Evolutionary conservation across 1,284 basidiomycete species (phyloP).

Genomic region (Ustilago crameri): DNA sequence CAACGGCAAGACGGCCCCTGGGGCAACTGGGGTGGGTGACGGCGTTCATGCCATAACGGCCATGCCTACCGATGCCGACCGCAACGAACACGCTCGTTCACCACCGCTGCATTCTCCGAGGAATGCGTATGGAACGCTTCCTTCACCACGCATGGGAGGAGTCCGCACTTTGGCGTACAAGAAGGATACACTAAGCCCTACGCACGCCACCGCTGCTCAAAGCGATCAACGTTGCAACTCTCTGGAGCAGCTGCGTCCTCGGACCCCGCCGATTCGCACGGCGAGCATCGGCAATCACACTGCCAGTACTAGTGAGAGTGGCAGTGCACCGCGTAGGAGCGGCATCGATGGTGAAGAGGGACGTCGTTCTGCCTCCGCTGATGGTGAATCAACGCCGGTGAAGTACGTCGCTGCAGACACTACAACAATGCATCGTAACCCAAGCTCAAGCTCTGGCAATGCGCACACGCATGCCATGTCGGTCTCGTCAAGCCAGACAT

Average conservation of each 20-base stretch:
- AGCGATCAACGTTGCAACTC: slow-evolving; percentile 12
- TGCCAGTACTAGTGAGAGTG: slow-evolving; percentile 4
- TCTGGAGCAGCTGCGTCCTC: slow-evolving; percentile 19
- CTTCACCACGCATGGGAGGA: slow-evolving; percentile 32
- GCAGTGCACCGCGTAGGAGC: slow-evolving; percentile 17
- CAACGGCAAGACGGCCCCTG: slow-evolving; percentile 4
- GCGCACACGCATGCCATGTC: slow-evolving; percentile 10
- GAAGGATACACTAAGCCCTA: slow-evolving; percentile 25
- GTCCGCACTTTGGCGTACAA: slow-evolving; percentile 32
- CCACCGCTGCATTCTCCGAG: slow-evolving; percentile 27
- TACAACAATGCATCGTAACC: slow-evolving; percentile 2
- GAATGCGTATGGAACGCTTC: slow-evolving; percentile 8
- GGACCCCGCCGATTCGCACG: slow-evolving; percentile 16
- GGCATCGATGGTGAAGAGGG: slow-evolving; percentile 14
- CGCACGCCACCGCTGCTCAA: slow-evolving; percentile 18
- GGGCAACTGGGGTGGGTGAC: slow-evolving; percentile 10
- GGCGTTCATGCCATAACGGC: slow-evolving; percentile 29
- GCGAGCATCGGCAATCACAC: slow-evolving; percentile 10
- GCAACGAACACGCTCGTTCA: slow-evolving; percentile 29
- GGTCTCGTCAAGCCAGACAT: slow-evolving; percentile 28
- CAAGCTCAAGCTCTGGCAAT: slow-evolving; percentile 2
- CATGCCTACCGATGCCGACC: slow-evolving; percentile 32
- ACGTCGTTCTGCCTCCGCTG: slow-evolving; percentile 6
- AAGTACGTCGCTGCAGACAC: slow-evolving; percentile 18
- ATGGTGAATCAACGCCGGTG: slow-evolving; percentile 29